These are phyloP conservation scores for Fusarium pilosicola DNA, from an alignment of 2,329 filamentous ascomycete species.

Conservation along the genomic window DNA sequence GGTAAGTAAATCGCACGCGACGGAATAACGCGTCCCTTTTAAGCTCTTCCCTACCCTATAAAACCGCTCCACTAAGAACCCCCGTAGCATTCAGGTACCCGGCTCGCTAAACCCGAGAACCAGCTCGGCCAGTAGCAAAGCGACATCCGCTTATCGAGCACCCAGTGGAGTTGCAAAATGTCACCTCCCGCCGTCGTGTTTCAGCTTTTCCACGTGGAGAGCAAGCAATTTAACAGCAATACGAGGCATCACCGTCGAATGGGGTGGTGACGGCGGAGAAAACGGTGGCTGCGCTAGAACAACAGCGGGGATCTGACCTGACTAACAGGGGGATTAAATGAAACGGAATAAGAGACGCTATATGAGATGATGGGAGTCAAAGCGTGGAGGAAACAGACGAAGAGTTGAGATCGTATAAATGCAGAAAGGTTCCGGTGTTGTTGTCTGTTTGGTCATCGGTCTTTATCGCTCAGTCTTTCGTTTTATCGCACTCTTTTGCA, in stretches of 20 bases:
- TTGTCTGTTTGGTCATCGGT: background rate
- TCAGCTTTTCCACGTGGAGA: background rate
- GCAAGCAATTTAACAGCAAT: background rate
- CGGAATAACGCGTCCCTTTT: background rate
- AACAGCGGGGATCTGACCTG: background rate
- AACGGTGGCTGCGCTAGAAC: constrained; percentile 7
- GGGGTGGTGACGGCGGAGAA: background rate
- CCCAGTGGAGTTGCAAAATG: background rate
- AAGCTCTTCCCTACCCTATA: background rate
- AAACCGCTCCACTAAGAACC: background rate
- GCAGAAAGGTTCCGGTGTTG: fast-evolving
- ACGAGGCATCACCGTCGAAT: background rate
- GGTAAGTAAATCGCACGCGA: background rate
- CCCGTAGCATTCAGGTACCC: background rate
- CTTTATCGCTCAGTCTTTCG: background rate
- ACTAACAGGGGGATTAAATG: background rate
- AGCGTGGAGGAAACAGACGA: background rate
- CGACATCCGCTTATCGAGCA: background rate
- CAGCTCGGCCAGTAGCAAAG: background rate
- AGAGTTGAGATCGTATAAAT: background rate
- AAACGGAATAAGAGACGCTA: background rate
- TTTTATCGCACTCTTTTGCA: background rate
- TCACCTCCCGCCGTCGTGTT: background rate
- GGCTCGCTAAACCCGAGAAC: background rate
- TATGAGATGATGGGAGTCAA: background rate